These are phyloP conservation scores for Colletotrichum musae DNA, from an alignment of 2,329 filamentous ascomycete genomes.

Conservation along the genomic window DNA sequence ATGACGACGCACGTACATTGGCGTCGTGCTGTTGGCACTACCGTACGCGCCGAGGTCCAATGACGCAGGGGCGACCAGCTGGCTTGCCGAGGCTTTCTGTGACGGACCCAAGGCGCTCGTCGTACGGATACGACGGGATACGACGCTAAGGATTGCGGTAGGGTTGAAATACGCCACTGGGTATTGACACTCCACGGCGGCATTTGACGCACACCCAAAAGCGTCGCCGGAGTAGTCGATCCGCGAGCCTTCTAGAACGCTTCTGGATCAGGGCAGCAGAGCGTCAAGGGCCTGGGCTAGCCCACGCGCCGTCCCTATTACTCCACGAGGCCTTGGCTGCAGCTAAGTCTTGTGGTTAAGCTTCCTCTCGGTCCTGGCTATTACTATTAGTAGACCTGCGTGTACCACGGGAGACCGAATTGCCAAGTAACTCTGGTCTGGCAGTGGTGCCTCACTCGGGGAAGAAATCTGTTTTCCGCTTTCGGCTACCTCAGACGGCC, in stretches of 20 bases:
- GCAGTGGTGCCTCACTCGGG: too few relatives aligned
- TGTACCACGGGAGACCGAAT: background rate
- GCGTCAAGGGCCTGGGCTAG: background rate
- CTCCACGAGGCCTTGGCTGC: constrained; percentile 1
- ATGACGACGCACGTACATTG: too few relatives aligned
- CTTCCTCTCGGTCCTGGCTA: background rate
- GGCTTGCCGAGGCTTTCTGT: too few relatives aligned
- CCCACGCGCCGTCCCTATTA: background rate
- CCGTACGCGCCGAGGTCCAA: too few relatives aligned
- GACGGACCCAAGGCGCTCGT: too few relatives aligned
- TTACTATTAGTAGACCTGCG: background rate
- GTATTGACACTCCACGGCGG: background rate
- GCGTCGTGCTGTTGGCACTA: too few relatives aligned
- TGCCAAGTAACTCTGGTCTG: too few relatives aligned
- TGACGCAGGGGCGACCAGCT: too few relatives aligned
- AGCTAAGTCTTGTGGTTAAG: background rate
- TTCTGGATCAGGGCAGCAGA: constrained; percentile 5
- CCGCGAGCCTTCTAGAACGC: constrained; percentile 27
- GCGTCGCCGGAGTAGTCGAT: background rate
- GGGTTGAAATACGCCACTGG: background rate
- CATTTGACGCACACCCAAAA: background rate
- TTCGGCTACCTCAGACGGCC: background rate
- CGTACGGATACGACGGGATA: background rate
- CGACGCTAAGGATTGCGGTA: background rate
- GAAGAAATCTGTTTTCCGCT: background rate